Conservation (phyloP, 2,329 filamentous ascomycete species). For the Colletotrichum sp. region DNA sequence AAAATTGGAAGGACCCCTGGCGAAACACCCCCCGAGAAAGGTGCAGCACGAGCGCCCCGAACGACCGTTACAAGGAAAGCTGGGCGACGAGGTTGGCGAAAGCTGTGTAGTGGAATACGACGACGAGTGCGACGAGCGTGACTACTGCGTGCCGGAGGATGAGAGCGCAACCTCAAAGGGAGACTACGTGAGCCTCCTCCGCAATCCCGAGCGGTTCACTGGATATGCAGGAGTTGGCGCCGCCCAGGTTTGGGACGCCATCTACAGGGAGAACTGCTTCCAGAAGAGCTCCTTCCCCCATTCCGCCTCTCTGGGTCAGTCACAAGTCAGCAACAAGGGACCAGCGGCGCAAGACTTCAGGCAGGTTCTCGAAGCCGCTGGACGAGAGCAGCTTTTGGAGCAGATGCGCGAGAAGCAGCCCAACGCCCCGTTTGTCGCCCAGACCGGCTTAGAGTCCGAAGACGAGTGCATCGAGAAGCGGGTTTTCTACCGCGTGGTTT, state of each 20-base stretch:
- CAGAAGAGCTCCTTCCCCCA: constrained; percentile 68
- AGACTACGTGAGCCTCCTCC: constrained; percentile 92
- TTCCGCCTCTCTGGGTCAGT: constrained; percentile 59
- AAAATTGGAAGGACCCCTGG: constrained; percentile 89
- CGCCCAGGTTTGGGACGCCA: constrained; percentile 92
- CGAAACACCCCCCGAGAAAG: constrained; percentile 82
- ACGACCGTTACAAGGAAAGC: constrained; percentile 77
- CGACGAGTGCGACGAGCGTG: constrained; percentile 94
- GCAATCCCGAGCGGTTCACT: constrained; percentile 95
- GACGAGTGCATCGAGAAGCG: constrained; percentile 97
- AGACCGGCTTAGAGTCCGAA: constrained; percentile 75
- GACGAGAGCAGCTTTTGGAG: constrained; percentile 66
- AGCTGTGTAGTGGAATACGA: constrained; percentile 98
- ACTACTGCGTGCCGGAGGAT: constrained; percentile 96
- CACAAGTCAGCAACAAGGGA: constrained; percentile 43
- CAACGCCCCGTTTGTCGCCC: constrained; percentile 64
- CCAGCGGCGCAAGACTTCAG: constrained; percentile 66
- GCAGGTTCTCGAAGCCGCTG: constrained; percentile 63
- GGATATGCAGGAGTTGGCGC: constrained; percentile 88
- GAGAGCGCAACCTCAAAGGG: constrained; percentile 86
- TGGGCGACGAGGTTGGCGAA: constrained; percentile 89
- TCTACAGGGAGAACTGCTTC: constrained; percentile 98
- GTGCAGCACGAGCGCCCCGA: constrained; percentile 72
- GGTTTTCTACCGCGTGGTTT: constrained; percentile 96
- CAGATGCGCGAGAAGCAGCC: constrained; percentile 61